These are phyloP conservation scores for Argentina anserina DNA, from an alignment of 306 rosid species.

Conservation along the genomic window DNA sequence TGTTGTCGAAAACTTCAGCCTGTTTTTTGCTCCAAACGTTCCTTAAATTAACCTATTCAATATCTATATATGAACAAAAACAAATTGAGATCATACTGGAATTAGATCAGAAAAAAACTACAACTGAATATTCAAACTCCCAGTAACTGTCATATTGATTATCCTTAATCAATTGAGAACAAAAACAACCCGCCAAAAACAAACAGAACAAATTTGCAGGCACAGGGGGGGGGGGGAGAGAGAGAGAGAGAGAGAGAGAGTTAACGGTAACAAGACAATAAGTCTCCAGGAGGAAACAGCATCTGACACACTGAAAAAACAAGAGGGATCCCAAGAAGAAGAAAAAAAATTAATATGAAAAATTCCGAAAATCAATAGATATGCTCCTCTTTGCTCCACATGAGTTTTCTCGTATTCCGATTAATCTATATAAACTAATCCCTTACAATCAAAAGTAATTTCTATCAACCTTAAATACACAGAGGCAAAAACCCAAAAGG, in stretches of 20 bases:
- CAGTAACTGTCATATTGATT: neutral
- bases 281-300: constrained; percentile 19
- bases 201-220: constrained; percentile 1
- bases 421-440: neutral
- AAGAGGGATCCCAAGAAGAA: constrained; percentile 26
- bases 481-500: constrained; percentile 16
- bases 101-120: neutral
- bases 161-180: neutral
- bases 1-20: neutral
- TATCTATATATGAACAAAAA: constrained; percentile 2
- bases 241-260: neutral
- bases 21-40: neutral
- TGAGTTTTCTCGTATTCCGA: neutral
- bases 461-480: neutral
- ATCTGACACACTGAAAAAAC: constrained; percentile 13
- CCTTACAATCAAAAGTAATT: neutral
- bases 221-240: neutral
- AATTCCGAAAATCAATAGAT: constrained; percentile 2
- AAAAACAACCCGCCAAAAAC: constrained; percentile 8
- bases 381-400: neutral
- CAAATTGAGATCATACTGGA: constrained; percentile 8
- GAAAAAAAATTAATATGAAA: neutral
- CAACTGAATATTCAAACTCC: neutral
- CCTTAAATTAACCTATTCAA: neutral
- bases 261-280: neutral